Evolutionary conservation across 2,329 filamentous ascomycete species (phyloP).

Genomic region (Curvularia spicifera): DNA sequence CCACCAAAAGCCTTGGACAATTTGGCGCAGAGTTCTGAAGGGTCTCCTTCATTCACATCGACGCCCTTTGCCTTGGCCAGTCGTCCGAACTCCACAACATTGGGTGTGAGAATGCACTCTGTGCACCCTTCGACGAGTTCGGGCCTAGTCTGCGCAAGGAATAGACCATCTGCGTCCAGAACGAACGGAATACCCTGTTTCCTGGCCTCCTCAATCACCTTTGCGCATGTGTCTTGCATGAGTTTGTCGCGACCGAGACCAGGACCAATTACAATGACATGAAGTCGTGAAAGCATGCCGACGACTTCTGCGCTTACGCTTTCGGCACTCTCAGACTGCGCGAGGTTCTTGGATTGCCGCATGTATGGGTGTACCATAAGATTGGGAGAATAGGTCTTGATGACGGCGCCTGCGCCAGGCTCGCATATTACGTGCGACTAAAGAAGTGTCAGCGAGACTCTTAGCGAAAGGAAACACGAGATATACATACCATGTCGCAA

Average conservation of each 20-base stretch:
- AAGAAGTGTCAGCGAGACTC: conserved; percentile 20
- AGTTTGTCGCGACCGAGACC: conserved; percentile 87
- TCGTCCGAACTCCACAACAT: conserved; percentile 88
- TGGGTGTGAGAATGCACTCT: conserved; percentile 89
- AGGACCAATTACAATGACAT: conserved; percentile 91
- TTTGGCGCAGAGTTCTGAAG: conserved; percentile 67
- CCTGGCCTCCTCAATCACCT: conserved; percentile 79
- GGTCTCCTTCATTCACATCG: conserved; percentile 61
- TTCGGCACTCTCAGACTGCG: conserved; percentile 63
- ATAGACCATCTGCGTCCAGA: conserved; percentile 87
- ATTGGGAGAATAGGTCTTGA: conserved; percentile 98
- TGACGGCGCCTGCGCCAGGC: conserved; percentile 78
- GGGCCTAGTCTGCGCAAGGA: conserved; percentile 76
- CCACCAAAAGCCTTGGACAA: conserved; percentile 80
- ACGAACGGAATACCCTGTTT: conserved; percentile 78
- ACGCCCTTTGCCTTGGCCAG: conserved; percentile 78
- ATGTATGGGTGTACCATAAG: conserved; percentile 98
- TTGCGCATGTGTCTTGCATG: conserved; percentile 85
- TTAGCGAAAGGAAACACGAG: conserved; percentile 2
- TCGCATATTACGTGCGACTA: conserved; percentile 96
- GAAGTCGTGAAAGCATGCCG: conserved; percentile 81
- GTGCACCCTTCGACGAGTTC: conserved; percentile 80
- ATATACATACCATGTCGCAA: conserved; percentile 76
- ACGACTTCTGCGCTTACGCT: conserved; percentile 73
- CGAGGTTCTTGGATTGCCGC: conserved; percentile 72